Conservation (phyloP, 2,329 filamentous ascomycete genomes). For the Aspergillus fischeri region DNA sequence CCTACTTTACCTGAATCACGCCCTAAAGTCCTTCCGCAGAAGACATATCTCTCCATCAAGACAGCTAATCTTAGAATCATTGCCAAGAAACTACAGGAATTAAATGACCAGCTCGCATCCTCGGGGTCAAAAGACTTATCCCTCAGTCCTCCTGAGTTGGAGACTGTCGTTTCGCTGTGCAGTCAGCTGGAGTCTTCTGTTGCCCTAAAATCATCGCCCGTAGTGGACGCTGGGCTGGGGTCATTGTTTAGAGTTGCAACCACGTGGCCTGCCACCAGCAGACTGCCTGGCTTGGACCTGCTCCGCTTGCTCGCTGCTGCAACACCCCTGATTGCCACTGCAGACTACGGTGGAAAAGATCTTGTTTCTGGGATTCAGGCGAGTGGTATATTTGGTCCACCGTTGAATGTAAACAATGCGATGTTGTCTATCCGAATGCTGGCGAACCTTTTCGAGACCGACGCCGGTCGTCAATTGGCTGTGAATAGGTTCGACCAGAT, state of each 20-base stretch:
- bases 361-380: conserved; percentile 59
- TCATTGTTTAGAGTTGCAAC: conserved; percentile 69
- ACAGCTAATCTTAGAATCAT: conserved; percentile 67
- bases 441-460: conserved; percentile 76
- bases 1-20: conserved; percentile 35
- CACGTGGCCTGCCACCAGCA: conserved; percentile 73
- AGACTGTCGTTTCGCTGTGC: conserved; percentile 58
- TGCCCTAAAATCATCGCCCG: conserved; percentile 42
- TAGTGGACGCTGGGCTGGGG: conserved; percentile 53
- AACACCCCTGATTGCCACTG: conserved; percentile 61
- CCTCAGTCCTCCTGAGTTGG: conserved; percentile 68
- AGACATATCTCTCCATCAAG: conserved; percentile 71
- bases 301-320: conserved; percentile 75
- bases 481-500: conserved; percentile 58
- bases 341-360: conserved; percentile 51
- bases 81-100: conserved; percentile 68
- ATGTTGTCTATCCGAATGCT: conserved; percentile 84
- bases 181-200: conserved; percentile 55
- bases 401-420: conserved; percentile 69
- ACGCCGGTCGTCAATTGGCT: conserved; percentile 64
- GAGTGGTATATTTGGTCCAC: conserved; percentile 56
- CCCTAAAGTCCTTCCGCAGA: conserved; percentile 69
- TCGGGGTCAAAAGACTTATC: conserved; percentile 69
- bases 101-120: conserved; percentile 66
- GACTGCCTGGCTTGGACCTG: conserved; percentile 80